Conservation (phyloP, 2,329 filamentous ascomycete species). For the Zymoseptoria brevis region DNA sequence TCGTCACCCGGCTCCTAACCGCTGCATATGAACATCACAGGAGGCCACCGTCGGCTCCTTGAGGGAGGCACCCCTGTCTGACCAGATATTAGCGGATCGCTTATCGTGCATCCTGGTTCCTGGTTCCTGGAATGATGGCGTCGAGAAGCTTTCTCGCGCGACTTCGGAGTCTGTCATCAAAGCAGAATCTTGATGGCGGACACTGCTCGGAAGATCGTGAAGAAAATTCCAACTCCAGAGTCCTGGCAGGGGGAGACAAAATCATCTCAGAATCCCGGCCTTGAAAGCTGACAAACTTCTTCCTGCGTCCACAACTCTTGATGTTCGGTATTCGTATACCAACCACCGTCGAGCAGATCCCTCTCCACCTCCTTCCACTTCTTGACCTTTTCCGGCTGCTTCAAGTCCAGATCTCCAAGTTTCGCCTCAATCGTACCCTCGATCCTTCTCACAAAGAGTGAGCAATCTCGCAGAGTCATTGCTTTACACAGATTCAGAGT, state of each 20-base stretch:
- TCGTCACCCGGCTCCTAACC: background rate
- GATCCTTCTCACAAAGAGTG: constrained; percentile 33
- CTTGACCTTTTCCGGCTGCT: constrained; percentile 34
- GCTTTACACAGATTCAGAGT: constrained; percentile 29
- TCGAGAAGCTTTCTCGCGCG: background rate
- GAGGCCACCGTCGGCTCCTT: background rate
- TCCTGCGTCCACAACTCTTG: constrained; percentile 10
- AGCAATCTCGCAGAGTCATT: constrained; percentile 44
- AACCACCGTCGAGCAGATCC: constrained; percentile 32
- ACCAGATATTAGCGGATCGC: background rate
- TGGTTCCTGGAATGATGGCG: background rate
- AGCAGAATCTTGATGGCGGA: background rate
- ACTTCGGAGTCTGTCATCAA: background rate
- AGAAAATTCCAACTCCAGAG: background rate
- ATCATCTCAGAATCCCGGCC: background rate
- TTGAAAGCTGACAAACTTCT: constrained; percentile 21
- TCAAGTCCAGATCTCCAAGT: constrained; percentile 42
- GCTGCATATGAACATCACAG: background rate
- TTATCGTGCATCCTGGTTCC: background rate
- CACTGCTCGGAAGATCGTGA: background rate
- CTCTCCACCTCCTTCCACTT: constrained; percentile 37
- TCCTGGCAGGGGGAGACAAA: background rate
- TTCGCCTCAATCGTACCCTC: constrained; percentile 31
- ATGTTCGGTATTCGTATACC: constrained; percentile 32
- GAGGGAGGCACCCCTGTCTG: background rate